Evolutionary conservation across 768 basidiomycete species (phyloP), one percentile per base, ranked within the genome.

Genomic region (Dioszegia crocea): DNA sequence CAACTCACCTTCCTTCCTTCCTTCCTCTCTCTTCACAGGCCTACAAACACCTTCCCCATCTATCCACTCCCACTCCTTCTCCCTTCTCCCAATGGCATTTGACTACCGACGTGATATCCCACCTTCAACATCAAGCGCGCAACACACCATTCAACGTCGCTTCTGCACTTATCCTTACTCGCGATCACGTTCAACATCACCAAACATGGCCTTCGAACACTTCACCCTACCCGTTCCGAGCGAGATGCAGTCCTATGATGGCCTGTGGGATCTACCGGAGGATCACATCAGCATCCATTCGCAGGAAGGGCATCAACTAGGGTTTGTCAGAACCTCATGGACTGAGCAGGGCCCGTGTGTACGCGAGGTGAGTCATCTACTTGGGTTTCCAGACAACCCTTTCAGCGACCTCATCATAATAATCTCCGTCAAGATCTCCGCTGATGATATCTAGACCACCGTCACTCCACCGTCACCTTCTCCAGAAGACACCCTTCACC

Each of bases 201-300:
- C 45, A 4, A 27, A 24, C 9, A 46, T 46, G 45, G 4, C 45
- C 14, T 46, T 24, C 45, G 19, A 4, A 23, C 24, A 51, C 33
- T 51, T 33, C 26, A 17, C 30, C 4, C 33, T 51, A 9, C 30
- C 49, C 23, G 3, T 51, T 11, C 49, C 49, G 6, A 23, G 10
- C 31, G 49, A 51, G 49, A 51, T 51, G 49, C 49, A 27, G 33
- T 51, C 9, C 21, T 23, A 6, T 21, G 49, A 51, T 23, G 31
- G n/a, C 10, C 16, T 33, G 31, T 33, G 31, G 33, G 10, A 38
- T n/a, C 11, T 27, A 23, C 45, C 45, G 26, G 31, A 38, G 19
- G 33, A 38, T 51, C 31, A 36, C 16, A 17, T 51, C 30, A 23
- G 16, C 10, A 11, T 51, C 3, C 31, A 39, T 8, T 19, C 33